Percentiles rank a stretch among this genome's conserved stretches.
Conservation (phyloP, 148 eudicot species). For the Amaranthus palmeri region DNA sequence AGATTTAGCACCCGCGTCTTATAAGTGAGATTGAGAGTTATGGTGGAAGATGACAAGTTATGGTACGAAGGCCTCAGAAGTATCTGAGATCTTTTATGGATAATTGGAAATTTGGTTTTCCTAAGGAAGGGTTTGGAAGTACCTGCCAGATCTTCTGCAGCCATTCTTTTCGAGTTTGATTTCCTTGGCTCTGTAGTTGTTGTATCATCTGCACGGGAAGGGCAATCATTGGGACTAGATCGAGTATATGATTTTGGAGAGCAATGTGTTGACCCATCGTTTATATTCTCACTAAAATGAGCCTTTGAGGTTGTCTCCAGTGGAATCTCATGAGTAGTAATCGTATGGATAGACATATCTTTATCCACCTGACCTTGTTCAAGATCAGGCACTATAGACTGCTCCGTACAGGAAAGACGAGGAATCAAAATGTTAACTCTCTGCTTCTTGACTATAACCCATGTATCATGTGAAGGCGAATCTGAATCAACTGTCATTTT, state of each 20-base stretch:
- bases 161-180: not conserved
- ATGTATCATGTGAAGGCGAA: conserved; percentile 42
- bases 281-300: conserved; percentile 11
- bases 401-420: conserved; percentile 35
- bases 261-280: conserved; percentile 27
- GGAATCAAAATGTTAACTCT: conserved; percentile 64
- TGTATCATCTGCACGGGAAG: conserved; percentile 25
- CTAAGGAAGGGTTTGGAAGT: conserved; percentile 9
- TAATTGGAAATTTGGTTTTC: conserved; percentile 13
- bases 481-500: conserved; percentile 26
- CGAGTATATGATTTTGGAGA: conserved; percentile 26
- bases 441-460: conserved; percentile 85
- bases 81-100: conserved; percentile 16
- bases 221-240: conserved; percentile 17
- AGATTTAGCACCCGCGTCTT: conserved; percentile 62
- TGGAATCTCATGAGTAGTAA: conserved; percentile 19
- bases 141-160: conserved; percentile 1
- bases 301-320: conserved; percentile 17
- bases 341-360: conserved; percentile 14
- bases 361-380: conserved; percentile 28
- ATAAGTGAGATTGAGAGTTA: conserved; percentile 33
- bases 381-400: conserved; percentile 22
- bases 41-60: conserved; percentile 23
- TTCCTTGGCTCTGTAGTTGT: conserved; percentile 17
- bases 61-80: conserved; percentile 25